Base-by-base conservation (phyloP, 2,329 filamentous ascomycete genomes). In the Clonostachys byssicola region DNA sequence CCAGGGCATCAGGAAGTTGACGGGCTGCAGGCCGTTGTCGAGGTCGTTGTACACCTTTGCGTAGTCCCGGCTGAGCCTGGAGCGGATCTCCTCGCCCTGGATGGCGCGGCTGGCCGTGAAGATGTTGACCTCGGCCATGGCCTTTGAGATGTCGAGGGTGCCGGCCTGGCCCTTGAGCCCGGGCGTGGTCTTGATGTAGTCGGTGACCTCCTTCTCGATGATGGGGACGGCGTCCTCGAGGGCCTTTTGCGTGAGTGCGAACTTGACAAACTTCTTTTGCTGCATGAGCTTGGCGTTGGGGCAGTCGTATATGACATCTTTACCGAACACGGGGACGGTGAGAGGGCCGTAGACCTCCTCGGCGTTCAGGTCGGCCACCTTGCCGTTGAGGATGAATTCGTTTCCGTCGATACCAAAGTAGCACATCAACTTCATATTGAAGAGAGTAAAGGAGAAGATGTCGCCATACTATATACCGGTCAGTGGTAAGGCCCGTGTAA, bases 261-360 rank as follows among this genome's bases (percentile, higher is more conserved):
- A 82, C 63, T 88, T 88, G 75, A 88, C 81, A 56, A 88, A 87
- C 73, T 88, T 90, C 74, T 92, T 92, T 70, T 94, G 89, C 69
- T 94, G 88, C 87, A 92, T 92, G 51, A 92, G 76, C 67, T 91
- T 91, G 42, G 85, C 73, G 65, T 92, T 92, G 40, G 88, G 87
- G 64, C 88, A 92, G 66, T 92, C 89, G 66, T 92, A 92, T 43
- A 92, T 84, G 40, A 94, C 86, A 66, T 88, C 83, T 62, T 78
- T 81, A 50, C 89, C 88, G 61, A 94, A 94, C 6, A 80, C 75
- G 10, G 77, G 75, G 1, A 69, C 78, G 6, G 72, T 77, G 40
- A 80, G 60, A 6, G 70, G 68, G 1, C 66, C 61, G 55, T 80
- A 80, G 53, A 79, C 73, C 34, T 80, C 75, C 57, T 81, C 76